Evolutionary conservation across 1,139 yeast genomes (phyloP).

Genomic region (Sugiyamaella castrensis): DNA sequence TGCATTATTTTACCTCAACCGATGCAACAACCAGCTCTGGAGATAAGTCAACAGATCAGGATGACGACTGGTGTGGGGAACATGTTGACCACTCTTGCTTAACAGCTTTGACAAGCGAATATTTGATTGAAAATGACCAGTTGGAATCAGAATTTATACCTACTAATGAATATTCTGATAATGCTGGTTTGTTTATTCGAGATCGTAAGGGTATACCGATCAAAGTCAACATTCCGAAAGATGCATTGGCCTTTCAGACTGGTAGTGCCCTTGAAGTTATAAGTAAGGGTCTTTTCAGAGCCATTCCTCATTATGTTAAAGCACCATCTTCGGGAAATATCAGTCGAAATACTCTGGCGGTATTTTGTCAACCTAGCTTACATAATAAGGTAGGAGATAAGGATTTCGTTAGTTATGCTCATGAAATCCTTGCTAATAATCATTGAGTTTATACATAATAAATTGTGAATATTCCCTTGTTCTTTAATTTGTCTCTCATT

Average conservation of each 20-base stretch:
- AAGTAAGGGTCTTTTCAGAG: slow-evolving; percentile 51
- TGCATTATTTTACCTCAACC: slow-evolving; percentile 49
- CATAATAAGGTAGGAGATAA: slow-evolving; percentile 49
- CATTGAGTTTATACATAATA: slow-evolving; percentile 23
- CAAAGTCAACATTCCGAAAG: slow-evolving; percentile 54
- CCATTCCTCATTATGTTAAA: slow-evolving; percentile 59
- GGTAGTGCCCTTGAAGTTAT: slow-evolving; percentile 60
- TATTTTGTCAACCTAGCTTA: slow-evolving; percentile 61
- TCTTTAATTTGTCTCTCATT: too few relatives aligned
- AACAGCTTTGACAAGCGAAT: slow-evolving; percentile 59
- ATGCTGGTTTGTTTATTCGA: slow-evolving; percentile 53
- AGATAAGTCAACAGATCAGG: background rate
- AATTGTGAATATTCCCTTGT: background rate
- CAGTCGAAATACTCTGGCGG: slow-evolving; percentile 59
- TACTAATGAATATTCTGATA: slow-evolving; percentile 30
- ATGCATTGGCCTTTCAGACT: slow-evolving; percentile 61
- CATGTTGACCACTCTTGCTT: slow-evolving; percentile 63
- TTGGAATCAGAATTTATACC: slow-evolving; percentile 3
- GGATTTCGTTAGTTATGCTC: slow-evolving; percentile 52
- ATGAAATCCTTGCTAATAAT: slow-evolving; percentile 25
- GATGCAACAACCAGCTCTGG: background rate
- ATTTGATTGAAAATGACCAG: slow-evolving; percentile 45
- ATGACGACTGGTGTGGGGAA: slow-evolving; percentile 59
- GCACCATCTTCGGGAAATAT: slow-evolving; percentile 32
- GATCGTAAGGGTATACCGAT: slow-evolving; percentile 47